Base-by-base conservation (phyloP, 345 rosid genomes). In the Rhizophora apiculata region DNA sequence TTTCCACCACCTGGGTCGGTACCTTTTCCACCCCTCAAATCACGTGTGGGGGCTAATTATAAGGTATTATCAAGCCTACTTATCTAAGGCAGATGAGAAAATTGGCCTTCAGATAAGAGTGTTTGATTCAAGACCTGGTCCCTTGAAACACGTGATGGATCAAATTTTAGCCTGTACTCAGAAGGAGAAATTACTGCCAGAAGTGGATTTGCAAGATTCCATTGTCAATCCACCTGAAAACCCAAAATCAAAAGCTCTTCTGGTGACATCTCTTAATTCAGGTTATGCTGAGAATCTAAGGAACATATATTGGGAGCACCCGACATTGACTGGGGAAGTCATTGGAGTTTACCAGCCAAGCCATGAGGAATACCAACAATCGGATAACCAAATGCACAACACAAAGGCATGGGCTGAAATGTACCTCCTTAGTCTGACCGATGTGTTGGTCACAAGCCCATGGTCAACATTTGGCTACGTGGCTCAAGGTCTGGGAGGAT, bases 41-140 rank as follows among this genome's bases (percentile, higher is more conserved):
- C n/a, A 66, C 8, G 70, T 65, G 22, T 72, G 76, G 76, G 76
- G 76, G 22, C 71, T 72, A 0, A 72, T 72, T 52, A 65, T 64
- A 1, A 46, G 70, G 24, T 72, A 59, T 26, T 72, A 72, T 27
- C 52, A 48, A 37, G 10, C 71, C 5, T 72, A 72, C 32, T 34
- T 72, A 30, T 65, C 48, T 2, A 65, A 48, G 4, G 70, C 76
- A 51, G 65, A 72, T 16, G 32, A 65, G 56, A 72, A n/a, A 32
- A 60, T 72, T 24, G 76, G 76, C n/a, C 20, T 60, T 11, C 76
- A 72, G 58, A 48, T 72, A n/a, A 60, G 76, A 59, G 20, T 72
- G 4, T 72, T 72, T 16, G 30, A 72, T 18, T 34, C 32, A 0
- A 31, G 60, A 18, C 52, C 26, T 31, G 26, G 21, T 20, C 60